A percentile compares a stretch with the other conserved stretches of the same genome.
Conservation (phyloP, 305 asterid species). For the Fraxinus greggii region DNA sequence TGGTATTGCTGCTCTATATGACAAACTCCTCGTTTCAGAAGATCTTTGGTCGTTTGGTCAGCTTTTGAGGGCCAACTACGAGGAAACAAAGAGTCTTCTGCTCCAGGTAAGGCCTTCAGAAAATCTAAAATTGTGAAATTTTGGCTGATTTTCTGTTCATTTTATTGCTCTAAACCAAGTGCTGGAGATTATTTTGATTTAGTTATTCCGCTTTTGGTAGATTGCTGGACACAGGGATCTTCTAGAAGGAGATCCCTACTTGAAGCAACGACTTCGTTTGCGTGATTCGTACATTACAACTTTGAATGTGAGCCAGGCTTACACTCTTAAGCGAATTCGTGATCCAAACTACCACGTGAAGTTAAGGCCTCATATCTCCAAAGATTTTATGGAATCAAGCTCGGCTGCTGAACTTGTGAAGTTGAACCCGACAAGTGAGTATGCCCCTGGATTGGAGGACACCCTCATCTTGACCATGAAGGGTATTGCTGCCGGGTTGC, state of each 20-base stretch:
- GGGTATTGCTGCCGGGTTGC: slow-evolving; percentile 57
- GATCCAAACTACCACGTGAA: slow-evolving; percentile 41
- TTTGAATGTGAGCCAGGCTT: slow-evolving; percentile 46
- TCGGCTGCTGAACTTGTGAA: slow-evolving; percentile 47
- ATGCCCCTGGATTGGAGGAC: slow-evolving; percentile 57
- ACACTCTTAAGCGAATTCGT: slow-evolving; percentile 49
- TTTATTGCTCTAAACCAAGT: background rate
- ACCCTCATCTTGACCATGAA: slow-evolving; percentile 61
- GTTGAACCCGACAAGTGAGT: slow-evolving; percentile 53
- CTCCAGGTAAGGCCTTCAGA: slow-evolving; percentile 39
- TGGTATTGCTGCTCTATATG: slow-evolving; percentile 46
- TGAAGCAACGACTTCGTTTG: slow-evolving; percentile 44
- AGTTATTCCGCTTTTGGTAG: slow-evolving; percentile 18
- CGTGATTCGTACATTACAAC: slow-evolving; percentile 55
- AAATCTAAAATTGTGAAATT: background rate
- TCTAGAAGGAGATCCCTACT: slow-evolving; percentile 54
- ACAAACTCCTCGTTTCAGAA: slow-evolving; percentile 50
- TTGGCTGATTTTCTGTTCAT: background rate
- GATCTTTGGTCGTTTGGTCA: slow-evolving; percentile 47
- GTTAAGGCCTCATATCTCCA: slow-evolving; percentile 46
- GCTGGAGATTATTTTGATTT: background rate
- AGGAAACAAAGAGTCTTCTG: slow-evolving; percentile 43
- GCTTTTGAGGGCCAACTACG: slow-evolving; percentile 39
- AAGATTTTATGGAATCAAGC: slow-evolving; percentile 35
- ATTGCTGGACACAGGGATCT: slow-evolving; percentile 56